phyloP scores from a whole-genome alignment of 73 alveolate genomes.

The Paramecium bursaria region DNA sequence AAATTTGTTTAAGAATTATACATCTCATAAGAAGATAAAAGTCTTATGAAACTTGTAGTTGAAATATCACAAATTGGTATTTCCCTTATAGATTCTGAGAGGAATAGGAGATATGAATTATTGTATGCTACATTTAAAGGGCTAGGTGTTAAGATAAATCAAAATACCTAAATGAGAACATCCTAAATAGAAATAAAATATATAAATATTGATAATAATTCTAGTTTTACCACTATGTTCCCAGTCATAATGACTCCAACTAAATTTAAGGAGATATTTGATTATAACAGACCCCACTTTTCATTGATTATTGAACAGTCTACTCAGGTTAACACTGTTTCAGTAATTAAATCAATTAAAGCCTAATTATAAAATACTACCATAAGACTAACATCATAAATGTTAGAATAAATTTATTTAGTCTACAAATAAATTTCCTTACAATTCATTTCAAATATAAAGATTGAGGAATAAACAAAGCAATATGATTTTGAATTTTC shows the following conservation, averaged over 20 bases:
- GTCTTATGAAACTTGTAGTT: conserved; percentile 38
- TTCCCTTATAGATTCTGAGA: conserved; percentile 61
- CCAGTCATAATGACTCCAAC: conserved; percentile 74
- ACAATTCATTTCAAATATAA: conserved; percentile 8
- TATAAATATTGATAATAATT: conserved; percentile 67
- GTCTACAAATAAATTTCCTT: conserved; percentile 58
- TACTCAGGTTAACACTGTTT: conserved; percentile 35
- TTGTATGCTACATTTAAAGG: conserved; percentile 53
- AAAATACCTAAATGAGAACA: conserved; percentile 50
- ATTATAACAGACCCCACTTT: conserved; percentile 53
- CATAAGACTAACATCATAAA: conserved; percentile 49
- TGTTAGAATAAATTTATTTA: conserved; percentile 22
- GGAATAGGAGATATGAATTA: conserved; percentile 58
- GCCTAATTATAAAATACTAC: conserved; percentile 63
- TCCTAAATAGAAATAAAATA: conserved; percentile 48
- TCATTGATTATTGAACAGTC: conserved; percentile 54
- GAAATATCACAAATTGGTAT: conserved; percentile 56
- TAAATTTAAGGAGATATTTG: conserved; percentile 26
- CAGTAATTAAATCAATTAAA: conserved; percentile 35
- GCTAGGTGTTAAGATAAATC: conserved; percentile 36
- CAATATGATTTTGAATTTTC: conserved; percentile 51
- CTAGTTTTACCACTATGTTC: conserved; percentile 54
- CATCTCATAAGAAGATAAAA: conserved; percentile 56
- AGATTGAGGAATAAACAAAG: conserved; percentile 31
- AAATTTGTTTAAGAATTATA: conserved; percentile 52